Evolutionary conservation across 306 rosid species (phyloP).

Genomic region (Rosa persica): DNA sequence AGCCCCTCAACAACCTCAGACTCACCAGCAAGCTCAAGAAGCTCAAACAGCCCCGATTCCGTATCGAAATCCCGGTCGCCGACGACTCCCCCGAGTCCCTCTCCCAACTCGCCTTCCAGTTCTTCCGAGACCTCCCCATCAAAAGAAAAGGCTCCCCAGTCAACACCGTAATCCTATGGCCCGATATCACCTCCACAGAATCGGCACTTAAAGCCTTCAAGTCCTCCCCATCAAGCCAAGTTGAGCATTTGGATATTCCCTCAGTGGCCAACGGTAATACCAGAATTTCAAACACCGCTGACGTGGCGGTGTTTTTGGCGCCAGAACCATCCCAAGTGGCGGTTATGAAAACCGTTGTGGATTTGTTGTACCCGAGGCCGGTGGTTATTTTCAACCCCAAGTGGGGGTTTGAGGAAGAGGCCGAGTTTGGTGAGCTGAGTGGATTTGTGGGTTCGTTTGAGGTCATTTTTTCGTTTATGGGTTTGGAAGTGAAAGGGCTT

Average conservation of each 20-base stretch:
- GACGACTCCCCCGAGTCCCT: constrained; percentile 64
- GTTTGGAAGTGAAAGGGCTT: constrained; percentile 80
- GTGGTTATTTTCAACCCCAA: constrained; percentile 78
- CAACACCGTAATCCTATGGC: constrained; percentile 55
- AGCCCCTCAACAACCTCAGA: constrained; percentile 78
- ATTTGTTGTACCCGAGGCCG: constrained; percentile 64
- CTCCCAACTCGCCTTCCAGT: constrained; percentile 56
- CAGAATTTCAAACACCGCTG: constrained; percentile 48
- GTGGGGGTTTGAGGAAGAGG: constrained; percentile 83
- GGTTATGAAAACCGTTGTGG: constrained; percentile 43
- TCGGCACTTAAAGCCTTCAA: constrained; percentile 48
- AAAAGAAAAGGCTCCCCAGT: constrained; percentile 63
- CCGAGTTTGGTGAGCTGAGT: constrained; percentile 51
- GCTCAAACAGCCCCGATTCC: constrained; percentile 67
- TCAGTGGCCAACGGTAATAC: constrained; percentile 37
- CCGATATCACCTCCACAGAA: constrained; percentile 38
- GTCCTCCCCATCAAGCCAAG: constrained; percentile 41
- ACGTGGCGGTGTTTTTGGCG: constrained; percentile 60
- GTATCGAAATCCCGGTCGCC: constrained; percentile 69
- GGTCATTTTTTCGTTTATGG: constrained; percentile 74
- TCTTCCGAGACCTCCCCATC: constrained; percentile 60
- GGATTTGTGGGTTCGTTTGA: constrained; percentile 77
- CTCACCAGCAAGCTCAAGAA: constrained; percentile 64
- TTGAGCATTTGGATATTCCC: constrained; percentile 52
- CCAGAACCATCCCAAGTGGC: constrained; percentile 59